Percentiles rank a stretch among this genome's conserved stretches.
These are phyloP conservation scores for Pseudogymnoascus sp. DNA, from an alignment of 2,329 filamentous ascomycete species.

Conservation along the genomic window DNA sequence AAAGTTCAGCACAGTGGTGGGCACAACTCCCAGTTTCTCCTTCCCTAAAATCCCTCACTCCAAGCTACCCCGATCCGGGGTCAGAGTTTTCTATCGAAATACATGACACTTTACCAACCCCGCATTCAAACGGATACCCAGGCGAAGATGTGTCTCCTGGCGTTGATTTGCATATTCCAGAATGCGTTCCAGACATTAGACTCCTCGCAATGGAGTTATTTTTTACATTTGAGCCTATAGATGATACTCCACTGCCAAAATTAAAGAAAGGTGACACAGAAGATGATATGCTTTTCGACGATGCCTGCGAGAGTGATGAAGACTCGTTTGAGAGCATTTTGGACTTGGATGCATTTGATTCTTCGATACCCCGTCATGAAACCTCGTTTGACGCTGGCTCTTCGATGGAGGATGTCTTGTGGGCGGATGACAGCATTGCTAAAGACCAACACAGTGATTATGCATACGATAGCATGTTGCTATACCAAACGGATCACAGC, in stretches of 20 bases:
- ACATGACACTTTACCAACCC: conserved; percentile 13
- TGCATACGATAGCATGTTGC: conserved; percentile 14
- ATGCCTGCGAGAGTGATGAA: neutral
- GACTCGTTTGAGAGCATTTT: neutral
- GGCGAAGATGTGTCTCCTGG: neutral
- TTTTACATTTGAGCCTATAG: conserved; percentile 17
- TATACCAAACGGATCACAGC: conserved; percentile 17
- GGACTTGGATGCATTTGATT: neutral
- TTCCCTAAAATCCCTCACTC: conserved; percentile 12
- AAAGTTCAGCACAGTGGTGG: conserved; percentile 20
- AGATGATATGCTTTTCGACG: neutral
- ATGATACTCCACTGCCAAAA: too few species aligned
- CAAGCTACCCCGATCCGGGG: neutral
- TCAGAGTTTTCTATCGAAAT: conserved; percentile 18
- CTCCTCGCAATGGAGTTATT: conserved; percentile 19
- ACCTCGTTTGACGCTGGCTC: neutral
- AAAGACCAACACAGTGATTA: neutral
- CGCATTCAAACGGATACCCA: neutral
- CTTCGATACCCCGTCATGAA: neutral
- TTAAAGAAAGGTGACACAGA: neutral
- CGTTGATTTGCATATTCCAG: conserved; percentile 17
- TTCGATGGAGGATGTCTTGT: neutral
- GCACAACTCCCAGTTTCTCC: conserved; percentile 19
- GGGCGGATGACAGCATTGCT: neutral
- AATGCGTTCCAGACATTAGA: conserved; percentile 14